Evolutionary conservation across 148 eudicot genomes (phyloP), one percentile per base, ranked within the genome.

Genomic region (Chenopodium berlandieri): DNA sequence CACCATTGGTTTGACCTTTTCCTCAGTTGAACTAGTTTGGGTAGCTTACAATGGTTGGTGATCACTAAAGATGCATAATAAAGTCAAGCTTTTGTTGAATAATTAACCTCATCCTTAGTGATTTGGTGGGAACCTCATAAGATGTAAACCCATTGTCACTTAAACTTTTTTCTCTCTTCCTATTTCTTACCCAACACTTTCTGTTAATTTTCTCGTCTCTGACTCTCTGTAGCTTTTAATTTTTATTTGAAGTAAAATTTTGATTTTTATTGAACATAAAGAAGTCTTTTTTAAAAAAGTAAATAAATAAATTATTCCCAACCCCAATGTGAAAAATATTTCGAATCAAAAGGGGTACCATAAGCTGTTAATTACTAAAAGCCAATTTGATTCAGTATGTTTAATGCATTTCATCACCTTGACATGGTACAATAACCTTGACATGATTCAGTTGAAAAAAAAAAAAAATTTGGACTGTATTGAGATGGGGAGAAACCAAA

Each of bases 1-100:
- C 46, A 62, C 71, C 80, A 82, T 56, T 58, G 17, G 23, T 27
- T 69, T n/a, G 75, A 56, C 27, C 67, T 70, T 70, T 73, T 73
- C 60, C 80, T 64, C 4, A 12, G 4, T 27, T 40, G 27, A 23
- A 73, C 60, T 48, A 74, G n/a, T 74, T 5, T 50, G 44, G 48
- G 16, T 30, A n/a, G n/a, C 63, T 50, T 74, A 23, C 27, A 74
- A 74, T 74, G 25, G 76, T 73, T 73, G 76, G 58, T 73, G 60
- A 73, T 48, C 60, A 71, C 16, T 40, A 37, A 40, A 34, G 22
- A 20, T 40, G 23, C 47, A 32, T 46, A n/a, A 23, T 44, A 3
- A 44, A 44, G 31, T 72, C 56, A 72, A 40, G 54, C 6, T 72
- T 73, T 19, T 47, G 52, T 3, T 72, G 54, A 22, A n/a, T 72